Conservation (phyloP, 352 stramenopile species). For the Elongisporangium undulatum region DNA sequence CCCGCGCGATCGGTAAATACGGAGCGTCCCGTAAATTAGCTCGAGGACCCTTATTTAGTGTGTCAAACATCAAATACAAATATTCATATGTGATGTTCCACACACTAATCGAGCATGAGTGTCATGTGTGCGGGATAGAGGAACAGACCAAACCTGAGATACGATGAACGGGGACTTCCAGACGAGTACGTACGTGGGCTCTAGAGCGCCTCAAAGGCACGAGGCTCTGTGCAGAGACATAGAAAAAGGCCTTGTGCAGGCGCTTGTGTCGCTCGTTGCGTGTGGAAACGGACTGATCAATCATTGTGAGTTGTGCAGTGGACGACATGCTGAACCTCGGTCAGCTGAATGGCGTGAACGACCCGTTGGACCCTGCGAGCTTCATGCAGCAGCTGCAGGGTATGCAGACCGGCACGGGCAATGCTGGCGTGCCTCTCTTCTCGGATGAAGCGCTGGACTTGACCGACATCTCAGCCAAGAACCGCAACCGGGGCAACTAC, state of each 20-base stretch:
- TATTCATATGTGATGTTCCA: background rate
- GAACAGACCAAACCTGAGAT: background rate
- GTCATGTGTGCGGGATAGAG: background rate
- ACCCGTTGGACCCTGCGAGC: conserved; percentile 16
- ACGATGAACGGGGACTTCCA: background rate
- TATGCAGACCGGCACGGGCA: conserved; percentile 10
- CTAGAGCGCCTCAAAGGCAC: background rate
- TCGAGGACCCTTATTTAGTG: background rate
- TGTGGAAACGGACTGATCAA: background rate
- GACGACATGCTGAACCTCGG: conserved; percentile 51
- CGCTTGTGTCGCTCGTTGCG: background rate
- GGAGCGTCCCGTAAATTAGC: background rate
- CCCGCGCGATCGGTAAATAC: background rate
- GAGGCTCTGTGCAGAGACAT: background rate
- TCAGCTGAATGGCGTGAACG: conserved; percentile 32
- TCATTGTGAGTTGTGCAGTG: conserved; percentile 9
- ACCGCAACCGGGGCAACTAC: conserved; percentile 84
- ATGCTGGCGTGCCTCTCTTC: conserved; percentile 4
- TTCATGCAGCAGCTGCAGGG: conserved; percentile 64
- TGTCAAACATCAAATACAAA: background rate
- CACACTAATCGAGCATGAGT: background rate
- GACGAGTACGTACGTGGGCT: background rate
- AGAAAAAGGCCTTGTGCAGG: background rate
- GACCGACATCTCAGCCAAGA: conserved; percentile 47
- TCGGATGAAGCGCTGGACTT: conserved; percentile 25